Percentiles rank a stretch among this genome's conserved stretches.
Evolutionary conservation across 768 basidiomycete genomes (phyloP).

Genomic region (Russula emetica): DNA sequence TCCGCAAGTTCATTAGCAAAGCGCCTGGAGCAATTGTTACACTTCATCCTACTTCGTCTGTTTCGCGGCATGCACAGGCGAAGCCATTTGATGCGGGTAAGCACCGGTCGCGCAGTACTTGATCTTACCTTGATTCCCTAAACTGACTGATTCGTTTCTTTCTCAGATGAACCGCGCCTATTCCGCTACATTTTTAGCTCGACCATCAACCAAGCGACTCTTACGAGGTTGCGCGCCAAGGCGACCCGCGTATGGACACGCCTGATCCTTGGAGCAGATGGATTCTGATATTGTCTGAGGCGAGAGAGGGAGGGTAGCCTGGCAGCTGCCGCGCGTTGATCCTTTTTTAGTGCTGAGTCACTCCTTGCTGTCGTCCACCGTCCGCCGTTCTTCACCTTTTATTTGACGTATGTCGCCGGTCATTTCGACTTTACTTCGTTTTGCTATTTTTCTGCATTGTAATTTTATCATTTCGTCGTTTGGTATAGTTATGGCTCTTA

Average conservation of each 20-base stretch:
- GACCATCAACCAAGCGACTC: not conserved
- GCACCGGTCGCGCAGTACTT: not conserved
- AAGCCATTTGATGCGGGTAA: conserved; percentile 7
- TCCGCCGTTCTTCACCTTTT: no score
- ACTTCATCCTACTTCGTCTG: not conserved
- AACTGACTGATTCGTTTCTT: not conserved
- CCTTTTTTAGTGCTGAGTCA: not conserved
- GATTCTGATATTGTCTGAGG: not conserved
- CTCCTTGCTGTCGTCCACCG: not conserved
- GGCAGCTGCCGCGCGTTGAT: not conserved
- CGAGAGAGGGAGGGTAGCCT: not conserved
- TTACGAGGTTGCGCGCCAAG: not conserved
- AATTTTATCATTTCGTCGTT: not conserved
- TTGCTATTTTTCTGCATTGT: not conserved
- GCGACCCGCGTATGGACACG: not conserved
- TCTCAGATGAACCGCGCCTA: not conserved
- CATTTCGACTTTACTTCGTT: not conserved
- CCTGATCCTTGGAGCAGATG: conserved; percentile 4
- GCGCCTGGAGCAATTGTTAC: not conserved
- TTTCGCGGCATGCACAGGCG: no score
- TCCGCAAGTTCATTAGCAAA: not conserved
- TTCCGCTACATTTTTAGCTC: not conserved
- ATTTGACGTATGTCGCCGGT: not conserved
- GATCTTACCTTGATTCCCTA: not conserved
- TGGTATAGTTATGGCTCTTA: no score